phyloP scores from a whole-genome alignment of 2,329 filamentous ascomycete species.

The Microsporum canis region DNA sequence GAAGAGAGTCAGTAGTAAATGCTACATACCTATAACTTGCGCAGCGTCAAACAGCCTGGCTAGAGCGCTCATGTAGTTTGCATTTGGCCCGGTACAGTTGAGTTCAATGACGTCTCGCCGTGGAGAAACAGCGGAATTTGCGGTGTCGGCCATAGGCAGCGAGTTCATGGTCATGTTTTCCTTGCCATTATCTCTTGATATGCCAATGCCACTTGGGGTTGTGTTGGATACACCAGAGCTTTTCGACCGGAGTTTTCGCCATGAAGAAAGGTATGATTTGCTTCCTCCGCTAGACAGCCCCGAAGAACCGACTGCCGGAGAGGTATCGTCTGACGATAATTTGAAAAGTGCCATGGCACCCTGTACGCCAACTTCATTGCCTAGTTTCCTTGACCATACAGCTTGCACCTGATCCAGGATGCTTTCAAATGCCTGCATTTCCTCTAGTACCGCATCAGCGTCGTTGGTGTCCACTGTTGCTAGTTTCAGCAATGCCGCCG shows the following conservation, averaged over 20 bases:
- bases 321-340: background rate
- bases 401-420: constrained; percentile 78
- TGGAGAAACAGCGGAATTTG: constrained; percentile 50
- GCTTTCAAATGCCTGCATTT: constrained; percentile 80
- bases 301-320: constrained; percentile 23
- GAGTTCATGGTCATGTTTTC: constrained; percentile 58
- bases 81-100: constrained; percentile 71
- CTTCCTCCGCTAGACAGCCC: constrained; percentile 45
- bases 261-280: constrained; percentile 72
- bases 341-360: constrained; percentile 64
- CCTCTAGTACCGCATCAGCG: constrained; percentile 81
- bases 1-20: background rate
- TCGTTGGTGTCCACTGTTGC: constrained; percentile 76
- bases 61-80: constrained; percentile 81
- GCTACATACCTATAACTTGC: constrained; percentile 70
- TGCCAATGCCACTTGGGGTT: constrained; percentile 16
- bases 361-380: constrained; percentile 83
- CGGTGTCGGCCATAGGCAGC: constrained; percentile 59
- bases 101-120: constrained; percentile 60
- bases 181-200: constrained; percentile 39
- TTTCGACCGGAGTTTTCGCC: constrained; percentile 82
- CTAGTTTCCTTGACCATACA: constrained; percentile 67
- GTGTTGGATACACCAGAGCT: constrained; percentile 54
- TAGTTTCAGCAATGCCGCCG: constrained; percentile 74
- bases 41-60: constrained; percentile 86